phyloP scores from a whole-genome alignment of 805 yeast species.

The Saturnispora quitensis region DNA sequence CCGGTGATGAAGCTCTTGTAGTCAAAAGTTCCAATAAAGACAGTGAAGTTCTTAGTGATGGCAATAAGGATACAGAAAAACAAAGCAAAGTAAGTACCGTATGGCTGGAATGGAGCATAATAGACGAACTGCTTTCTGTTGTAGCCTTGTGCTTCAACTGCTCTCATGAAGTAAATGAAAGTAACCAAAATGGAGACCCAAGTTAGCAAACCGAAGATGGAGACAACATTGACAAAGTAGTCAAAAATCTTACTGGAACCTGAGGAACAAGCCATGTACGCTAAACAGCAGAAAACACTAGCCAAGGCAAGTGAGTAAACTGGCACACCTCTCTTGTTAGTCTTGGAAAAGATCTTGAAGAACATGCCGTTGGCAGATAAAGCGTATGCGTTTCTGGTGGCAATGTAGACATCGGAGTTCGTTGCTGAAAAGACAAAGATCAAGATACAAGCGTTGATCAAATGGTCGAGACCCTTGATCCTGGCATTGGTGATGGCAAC shows the following conservation, averaged over 20 bases:
- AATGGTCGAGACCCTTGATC: conserved; percentile 59
- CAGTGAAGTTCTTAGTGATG: conserved; percentile 63
- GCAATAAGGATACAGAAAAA: conserved; percentile 44
- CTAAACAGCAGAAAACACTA: conserved; percentile 49
- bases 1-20: conserved; percentile 68
- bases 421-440: conserved; percentile 75
- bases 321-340: conserved; percentile 68
- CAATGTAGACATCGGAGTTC: conserved; percentile 69
- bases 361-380: conserved; percentile 68
- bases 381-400: conserved; percentile 67
- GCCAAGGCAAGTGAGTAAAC: conserved; percentile 43
- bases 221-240: conserved; percentile 68
- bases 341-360: conserved; percentile 55
- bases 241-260: conserved; percentile 49
- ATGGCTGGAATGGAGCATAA: conserved; percentile 61
- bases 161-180: conserved; percentile 56
- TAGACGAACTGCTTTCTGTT: conserved; percentile 48
- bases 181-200: conserved; percentile 67
- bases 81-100: conserved; percentile 53
- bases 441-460: conserved; percentile 70
- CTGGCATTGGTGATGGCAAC: conserved; percentile 65
- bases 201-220: conserved; percentile 65
- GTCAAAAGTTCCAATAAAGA: conserved; percentile 47
- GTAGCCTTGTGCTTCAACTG: conserved; percentile 59
- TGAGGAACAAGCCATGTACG: conserved; percentile 59